Conservation (phyloP, 2,329 filamentous ascomycete species). For the Phyllosticta citrichinensis region DNA sequence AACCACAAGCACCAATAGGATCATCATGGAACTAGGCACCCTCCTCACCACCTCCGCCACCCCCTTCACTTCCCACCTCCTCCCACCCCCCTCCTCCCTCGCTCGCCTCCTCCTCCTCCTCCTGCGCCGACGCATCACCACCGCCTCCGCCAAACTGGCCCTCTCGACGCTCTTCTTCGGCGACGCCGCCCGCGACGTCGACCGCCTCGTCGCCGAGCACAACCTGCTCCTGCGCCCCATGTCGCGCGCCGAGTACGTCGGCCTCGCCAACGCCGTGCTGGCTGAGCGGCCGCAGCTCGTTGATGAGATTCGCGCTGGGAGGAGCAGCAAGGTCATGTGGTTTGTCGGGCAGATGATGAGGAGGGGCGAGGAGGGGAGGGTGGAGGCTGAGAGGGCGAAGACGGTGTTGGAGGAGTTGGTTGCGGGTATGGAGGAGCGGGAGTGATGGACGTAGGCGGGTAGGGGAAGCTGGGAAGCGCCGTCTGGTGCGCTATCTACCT, state of each 20-base stretch:
- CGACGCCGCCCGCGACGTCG: conserved; percentile 34
- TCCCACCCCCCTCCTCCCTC: conserved; percentile 29
- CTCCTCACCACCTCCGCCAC: conserved; percentile 30
- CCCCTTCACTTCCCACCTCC: conserved; percentile 31
- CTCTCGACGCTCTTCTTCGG: conserved; percentile 46
- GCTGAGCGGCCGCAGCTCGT: conserved; percentile 48
- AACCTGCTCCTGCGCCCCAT: conserved; percentile 46
- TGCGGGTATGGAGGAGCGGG: background rate
- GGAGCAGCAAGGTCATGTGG: conserved; percentile 56
- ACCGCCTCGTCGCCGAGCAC: conserved; percentile 47
- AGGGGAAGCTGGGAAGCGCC: no score
- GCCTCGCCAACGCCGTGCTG: conserved; percentile 44
- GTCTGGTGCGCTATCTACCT: no score
- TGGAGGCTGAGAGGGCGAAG: conserved; percentile 52
- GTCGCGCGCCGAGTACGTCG: conserved; percentile 45
- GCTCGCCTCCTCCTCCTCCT: conserved; percentile 35
- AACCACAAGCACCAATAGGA: conserved; percentile 19
- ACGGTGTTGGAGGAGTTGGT: conserved; percentile 43
- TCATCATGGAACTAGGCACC: conserved; percentile 43
- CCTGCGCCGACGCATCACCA: conserved; percentile 35
- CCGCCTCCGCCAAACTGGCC: conserved; percentile 50
- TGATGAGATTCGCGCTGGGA: conserved; percentile 46
- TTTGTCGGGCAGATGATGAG: conserved; percentile 61
- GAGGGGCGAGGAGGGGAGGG: conserved; percentile 47
- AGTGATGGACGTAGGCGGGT: no score